These are phyloP conservation scores for Suhomyces kilbournensis DNA, from an alignment of 805 yeast genomes.

Conservation along the genomic window DNA sequence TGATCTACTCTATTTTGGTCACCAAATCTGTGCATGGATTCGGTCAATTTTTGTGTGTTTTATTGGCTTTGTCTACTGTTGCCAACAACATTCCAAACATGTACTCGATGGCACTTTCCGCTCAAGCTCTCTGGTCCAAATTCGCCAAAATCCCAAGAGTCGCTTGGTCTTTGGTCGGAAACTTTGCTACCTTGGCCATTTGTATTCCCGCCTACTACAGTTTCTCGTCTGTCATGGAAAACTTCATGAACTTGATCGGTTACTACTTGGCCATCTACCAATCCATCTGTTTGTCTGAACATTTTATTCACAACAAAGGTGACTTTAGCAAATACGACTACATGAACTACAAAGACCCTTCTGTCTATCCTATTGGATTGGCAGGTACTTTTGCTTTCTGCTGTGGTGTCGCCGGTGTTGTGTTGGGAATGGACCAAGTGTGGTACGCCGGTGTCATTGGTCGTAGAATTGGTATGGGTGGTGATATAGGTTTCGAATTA, in stretches of 20 bases:
- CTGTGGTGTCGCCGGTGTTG: constrained; percentile 84
- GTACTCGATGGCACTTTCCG: constrained; percentile 85
- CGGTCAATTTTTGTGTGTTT: constrained; percentile 85
- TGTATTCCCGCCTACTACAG: constrained; percentile 84
- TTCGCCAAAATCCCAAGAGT: constrained; percentile 77
- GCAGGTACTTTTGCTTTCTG: constrained; percentile 80
- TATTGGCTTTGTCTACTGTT: constrained; percentile 81
- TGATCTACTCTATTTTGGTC: constrained; percentile 74
- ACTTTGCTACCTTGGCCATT: constrained; percentile 75
- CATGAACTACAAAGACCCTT: constrained; percentile 55
- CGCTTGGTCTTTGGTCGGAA: constrained; percentile 75
- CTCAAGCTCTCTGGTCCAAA: constrained; percentile 79
- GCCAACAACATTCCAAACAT: constrained; percentile 92
- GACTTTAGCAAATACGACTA: constrained; percentile 59
- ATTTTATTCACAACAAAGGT: constrained; percentile 71
- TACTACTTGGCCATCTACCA: constrained; percentile 88
- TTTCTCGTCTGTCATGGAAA: constrained; percentile 68
- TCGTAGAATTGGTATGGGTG: constrained; percentile 65
- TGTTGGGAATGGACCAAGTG: constrained; percentile 79
- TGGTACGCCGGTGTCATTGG: constrained; percentile 81
- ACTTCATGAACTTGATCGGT: constrained; percentile 89
- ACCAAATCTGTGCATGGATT: constrained; percentile 80
- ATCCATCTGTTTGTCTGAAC: constrained; percentile 75
- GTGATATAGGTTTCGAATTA: constrained; percentile 84
- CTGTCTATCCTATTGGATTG: constrained; percentile 65